These are phyloP conservation scores for Xylaria intraflava DNA, from an alignment of 495 filamentous ascomycete genomes.

Conservation along the genomic window DNA sequence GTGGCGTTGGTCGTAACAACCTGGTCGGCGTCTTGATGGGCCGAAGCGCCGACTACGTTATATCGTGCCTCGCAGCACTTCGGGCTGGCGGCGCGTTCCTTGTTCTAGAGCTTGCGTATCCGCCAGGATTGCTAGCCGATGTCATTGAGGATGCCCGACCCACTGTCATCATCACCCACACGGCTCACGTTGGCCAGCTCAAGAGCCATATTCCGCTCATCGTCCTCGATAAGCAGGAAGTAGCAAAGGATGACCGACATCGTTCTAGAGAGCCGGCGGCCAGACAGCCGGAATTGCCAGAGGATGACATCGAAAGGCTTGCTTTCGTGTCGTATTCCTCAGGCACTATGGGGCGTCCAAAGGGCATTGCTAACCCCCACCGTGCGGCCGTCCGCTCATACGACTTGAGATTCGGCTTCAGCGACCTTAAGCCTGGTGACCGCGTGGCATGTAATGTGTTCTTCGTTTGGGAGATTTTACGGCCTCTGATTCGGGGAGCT, in stretches of 20 bases:
- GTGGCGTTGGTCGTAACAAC: slow-evolving; percentile 54
- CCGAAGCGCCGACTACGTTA: slow-evolving; percentile 62
- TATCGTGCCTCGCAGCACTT: slow-evolving; percentile 60
- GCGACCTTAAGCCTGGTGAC: slow-evolving; percentile 56
- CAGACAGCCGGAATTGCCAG: slow-evolving; percentile 39
- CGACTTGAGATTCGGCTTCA: slow-evolving; percentile 54
- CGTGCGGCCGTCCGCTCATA: slow-evolving; percentile 59
- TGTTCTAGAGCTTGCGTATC: slow-evolving; percentile 63
- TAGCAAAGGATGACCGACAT: slow-evolving; percentile 16
- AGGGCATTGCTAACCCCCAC: slow-evolving; percentile 65
- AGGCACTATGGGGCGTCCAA: slow-evolving; percentile 61
- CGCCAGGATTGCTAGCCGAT: slow-evolving; percentile 55
- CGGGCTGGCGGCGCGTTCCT: slow-evolving; percentile 65
- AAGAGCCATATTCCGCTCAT: slow-evolving; percentile 49
- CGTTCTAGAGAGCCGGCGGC: slow-evolving; percentile 31
- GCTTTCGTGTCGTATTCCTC: slow-evolving; percentile 63
- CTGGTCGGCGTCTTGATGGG: slow-evolving; percentile 61
- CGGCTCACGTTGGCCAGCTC: slow-evolving; percentile 49
- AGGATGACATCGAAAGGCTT: slow-evolving; percentile 56
- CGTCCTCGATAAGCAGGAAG: slow-evolving; percentile 42
- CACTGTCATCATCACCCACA: slow-evolving; percentile 53
- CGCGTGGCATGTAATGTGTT: slow-evolving; percentile 70
- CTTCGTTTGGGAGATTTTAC: slow-evolving; percentile 68
- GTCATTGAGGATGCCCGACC: slow-evolving; percentile 61
- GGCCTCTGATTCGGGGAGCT: slow-evolving; percentile 60